A percentile compares a stretch with the other conserved stretches of the same genome.
These are phyloP conservation scores for Fraxinus anomala DNA, from an alignment of 257 asterid genomes.

Conservation along the genomic window DNA sequence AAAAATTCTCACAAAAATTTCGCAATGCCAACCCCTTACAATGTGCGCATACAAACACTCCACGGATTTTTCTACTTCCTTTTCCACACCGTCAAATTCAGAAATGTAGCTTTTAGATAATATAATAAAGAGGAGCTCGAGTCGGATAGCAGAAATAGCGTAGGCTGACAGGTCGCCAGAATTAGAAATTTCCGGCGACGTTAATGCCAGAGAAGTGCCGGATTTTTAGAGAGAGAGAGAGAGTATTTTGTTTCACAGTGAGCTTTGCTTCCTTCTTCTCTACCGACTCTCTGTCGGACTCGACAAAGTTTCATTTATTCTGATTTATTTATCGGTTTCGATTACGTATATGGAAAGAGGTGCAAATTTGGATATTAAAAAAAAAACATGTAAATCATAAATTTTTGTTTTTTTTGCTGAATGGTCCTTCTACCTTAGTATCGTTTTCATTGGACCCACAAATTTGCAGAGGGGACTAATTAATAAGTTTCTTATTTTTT, in stretches of 20 bases:
- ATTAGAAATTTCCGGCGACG: conserved; percentile 28
- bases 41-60: conserved; percentile 23
- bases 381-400: too few relatives aligned
- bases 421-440: conserved; percentile 38
- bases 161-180: neutral
- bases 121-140: conserved; percentile 20
- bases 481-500: neutral
- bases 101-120: conserved; percentile 15
- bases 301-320: conserved; percentile 53
- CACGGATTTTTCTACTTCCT: neutral
- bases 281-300: conserved; percentile 73
- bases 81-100: neutral
- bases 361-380: conserved; percentile 16
- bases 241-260: conserved; percentile 17
- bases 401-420: neutral
- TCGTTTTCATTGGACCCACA: conserved; percentile 29
- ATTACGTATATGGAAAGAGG: conserved; percentile 48
- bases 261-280: conserved; percentile 25
- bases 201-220: conserved; percentile 49
- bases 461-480: neutral
- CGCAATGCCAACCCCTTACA: conserved; percentile 28
- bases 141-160: too few relatives aligned
- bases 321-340: conserved; percentile 58
- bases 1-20: conserved; percentile 16
- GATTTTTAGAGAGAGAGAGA: conserved; percentile 22